A percentile compares a stretch with the other conserved stretches of the same genome.
These are phyloP conservation scores for Picea sitchensis DNA, from an alignment of 75 land plant genomes.

Conservation along the genomic window DNA sequence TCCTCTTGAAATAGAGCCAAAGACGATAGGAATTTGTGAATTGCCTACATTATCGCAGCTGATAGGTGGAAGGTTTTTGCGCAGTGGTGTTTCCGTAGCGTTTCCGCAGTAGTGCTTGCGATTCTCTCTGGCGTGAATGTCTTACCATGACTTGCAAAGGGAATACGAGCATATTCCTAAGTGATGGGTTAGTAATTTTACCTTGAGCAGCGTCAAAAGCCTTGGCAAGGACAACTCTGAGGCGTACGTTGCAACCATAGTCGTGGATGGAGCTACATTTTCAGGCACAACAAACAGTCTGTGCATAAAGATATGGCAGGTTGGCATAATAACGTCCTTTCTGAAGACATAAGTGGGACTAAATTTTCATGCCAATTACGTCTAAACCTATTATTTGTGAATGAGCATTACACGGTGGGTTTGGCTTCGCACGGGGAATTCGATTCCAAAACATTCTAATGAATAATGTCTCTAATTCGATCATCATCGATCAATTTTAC, in stretches of 20 bases:
- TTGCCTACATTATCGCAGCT: too few relatives aligned
- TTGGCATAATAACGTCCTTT: background rate
- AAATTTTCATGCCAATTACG: too few relatives aligned
- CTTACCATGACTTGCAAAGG: too few relatives aligned
- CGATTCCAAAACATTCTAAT: constrained; percentile 38
- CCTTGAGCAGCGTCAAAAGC: constrained; percentile 70
- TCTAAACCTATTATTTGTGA: background rate
- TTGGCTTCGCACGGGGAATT: constrained; percentile 41
- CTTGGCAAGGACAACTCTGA: constrained; percentile 68
- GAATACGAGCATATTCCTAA: too few relatives aligned
- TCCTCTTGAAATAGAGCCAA: too few relatives aligned
- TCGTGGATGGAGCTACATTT: constrained; percentile 49
- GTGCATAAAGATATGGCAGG: constrained; percentile 95
- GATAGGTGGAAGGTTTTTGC: too few relatives aligned
- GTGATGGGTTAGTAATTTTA: too few relatives aligned
- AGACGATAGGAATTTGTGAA: too few relatives aligned
- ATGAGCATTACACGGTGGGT: constrained; percentile 39
- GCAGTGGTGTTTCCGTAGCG: too few relatives aligned
- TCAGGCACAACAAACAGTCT: constrained; percentile 75
- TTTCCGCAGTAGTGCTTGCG: too few relatives aligned
- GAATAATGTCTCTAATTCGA: constrained; percentile 47
- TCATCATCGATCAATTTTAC: constrained; percentile 58
- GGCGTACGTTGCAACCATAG: constrained; percentile 49
- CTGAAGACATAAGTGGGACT: too few relatives aligned
- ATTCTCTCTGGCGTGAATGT: too few relatives aligned